Percentiles rank a stretch among this genome's conserved stretches.
Evolutionary conservation across 768 basidiomycete species (phyloP).

Genomic region (Epithele typhae): DNA sequence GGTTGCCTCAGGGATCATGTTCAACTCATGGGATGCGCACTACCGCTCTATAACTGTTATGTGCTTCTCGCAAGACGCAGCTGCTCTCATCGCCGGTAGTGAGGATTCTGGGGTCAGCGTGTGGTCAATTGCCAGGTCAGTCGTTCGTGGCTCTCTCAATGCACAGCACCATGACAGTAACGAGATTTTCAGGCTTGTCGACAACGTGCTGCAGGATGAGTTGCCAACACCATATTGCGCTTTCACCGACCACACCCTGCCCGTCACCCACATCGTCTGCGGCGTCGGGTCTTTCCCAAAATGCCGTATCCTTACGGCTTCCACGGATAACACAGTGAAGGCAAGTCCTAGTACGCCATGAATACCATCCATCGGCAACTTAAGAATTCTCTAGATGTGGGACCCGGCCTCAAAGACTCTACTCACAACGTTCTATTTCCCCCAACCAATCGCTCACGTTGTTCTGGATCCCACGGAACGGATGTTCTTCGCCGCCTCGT

Average conservation of each 20-base stretch:
- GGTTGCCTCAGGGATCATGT: slow-evolving; percentile 92
- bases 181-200: slow-evolving; percentile 53
- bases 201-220: slow-evolving; percentile 70
- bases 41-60: slow-evolving; percentile 85
- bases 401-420: slow-evolving; percentile 70
- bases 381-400: slow-evolving; percentile 72
- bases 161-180: too few species aligned
- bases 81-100: slow-evolving; percentile 77
- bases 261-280: slow-evolving; percentile 76
- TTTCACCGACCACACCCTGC: slow-evolving; percentile 88
- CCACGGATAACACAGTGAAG: slow-evolving; percentile 89
- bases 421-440: slow-evolving; percentile 85
- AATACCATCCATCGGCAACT: too few species aligned
- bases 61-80: slow-evolving; percentile 79
- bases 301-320: slow-evolving; percentile 75
- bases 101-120: slow-evolving; percentile 88
- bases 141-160: too few species aligned
- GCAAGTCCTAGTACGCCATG: too few species aligned
- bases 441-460: slow-evolving; percentile 63
- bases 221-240: slow-evolving; percentile 73
- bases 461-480: slow-evolving; percentile 85
- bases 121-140: slow-evolving; percentile 85
- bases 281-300: slow-evolving; percentile 77
- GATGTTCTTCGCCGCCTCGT: slow-evolving; percentile 81
- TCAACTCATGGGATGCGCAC: slow-evolving; percentile 91